Evolutionary conservation across 805 yeast species (phyloP).

Genomic region (Saturnispora ahearnii): DNA sequence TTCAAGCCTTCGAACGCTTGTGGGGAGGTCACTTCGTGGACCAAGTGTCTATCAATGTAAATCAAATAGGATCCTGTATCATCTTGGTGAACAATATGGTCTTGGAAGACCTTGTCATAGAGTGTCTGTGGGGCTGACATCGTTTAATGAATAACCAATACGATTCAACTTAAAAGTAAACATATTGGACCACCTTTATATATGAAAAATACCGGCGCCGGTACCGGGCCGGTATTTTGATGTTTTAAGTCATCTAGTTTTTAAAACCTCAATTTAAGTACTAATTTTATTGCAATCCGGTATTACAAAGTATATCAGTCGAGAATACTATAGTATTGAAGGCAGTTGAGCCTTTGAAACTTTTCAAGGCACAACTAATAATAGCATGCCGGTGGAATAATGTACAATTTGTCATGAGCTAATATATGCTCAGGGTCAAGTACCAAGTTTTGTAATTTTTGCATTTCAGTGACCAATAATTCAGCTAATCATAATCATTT

Average conservation of each 20-base stretch:
- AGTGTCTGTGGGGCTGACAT: slow-evolving; percentile 53
- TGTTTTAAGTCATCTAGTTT: too few relatives aligned
- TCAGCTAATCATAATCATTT: neutral
- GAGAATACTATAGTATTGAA: too few relatives aligned
- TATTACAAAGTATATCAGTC: too few relatives aligned
- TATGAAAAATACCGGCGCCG: slow-evolving; percentile 2
- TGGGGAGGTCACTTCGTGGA: slow-evolving; percentile 98
- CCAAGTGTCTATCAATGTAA: slow-evolving; percentile 93
- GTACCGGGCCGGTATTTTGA: neutral
- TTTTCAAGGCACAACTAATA: too few relatives aligned
- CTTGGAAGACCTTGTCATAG: slow-evolving; percentile 93
- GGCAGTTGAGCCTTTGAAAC: too few relatives aligned
- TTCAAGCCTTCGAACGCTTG: slow-evolving; percentile 96
- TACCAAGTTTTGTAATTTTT: too few relatives aligned
- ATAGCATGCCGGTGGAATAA: too few relatives aligned
- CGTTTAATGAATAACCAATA: slow-evolving; percentile 1
- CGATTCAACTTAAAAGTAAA: neutral
- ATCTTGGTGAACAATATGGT: slow-evolving; percentile 86
- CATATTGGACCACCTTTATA: neutral
- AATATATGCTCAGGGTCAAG: too few relatives aligned
- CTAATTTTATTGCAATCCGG: too few relatives aligned
- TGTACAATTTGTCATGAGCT: too few relatives aligned
- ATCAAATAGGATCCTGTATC: slow-evolving; percentile 79
- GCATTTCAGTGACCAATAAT: neutral
- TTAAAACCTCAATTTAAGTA: too few relatives aligned